phyloP scores from a whole-genome alignment of 2,329 filamentous ascomycete genomes.

The Fusarium siculi region DNA sequence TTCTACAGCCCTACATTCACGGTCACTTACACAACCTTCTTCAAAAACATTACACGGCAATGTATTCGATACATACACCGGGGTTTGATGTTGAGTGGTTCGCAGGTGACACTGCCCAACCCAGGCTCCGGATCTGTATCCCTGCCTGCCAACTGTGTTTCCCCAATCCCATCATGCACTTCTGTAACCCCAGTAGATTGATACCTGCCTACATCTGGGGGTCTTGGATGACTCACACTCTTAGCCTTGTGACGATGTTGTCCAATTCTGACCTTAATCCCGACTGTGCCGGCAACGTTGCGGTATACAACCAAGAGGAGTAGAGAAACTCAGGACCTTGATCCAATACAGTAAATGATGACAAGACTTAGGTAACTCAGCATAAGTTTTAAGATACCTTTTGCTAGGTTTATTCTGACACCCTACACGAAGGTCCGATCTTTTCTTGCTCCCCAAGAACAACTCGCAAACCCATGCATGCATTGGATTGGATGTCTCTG shows the following conservation, averaged over 20 bases:
- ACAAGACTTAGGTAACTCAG: neutral
- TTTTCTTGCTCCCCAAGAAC: neutral
- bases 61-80: slow-evolving; percentile 1
- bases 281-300: slow-evolving; percentile 33
- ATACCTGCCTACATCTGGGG: slow-evolving; percentile 19
- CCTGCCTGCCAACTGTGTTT: slow-evolving; percentile 36
- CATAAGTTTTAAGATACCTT: neutral
- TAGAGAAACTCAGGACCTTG: neutral
- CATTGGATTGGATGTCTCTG: neutral
- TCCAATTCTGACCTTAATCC: neutral
- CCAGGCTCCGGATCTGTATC: slow-evolving; percentile 36
- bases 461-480: slow-evolving; percentile 28
- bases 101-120: slow-evolving; percentile 13
- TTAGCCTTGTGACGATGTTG: slow-evolving; percentile 19
- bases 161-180: slow-evolving; percentile 3
- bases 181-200: neutral
- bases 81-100: slow-evolving; percentile 32
- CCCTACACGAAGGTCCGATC: neutral
- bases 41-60: neutral
- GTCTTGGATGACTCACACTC: slow-evolving; percentile 41
- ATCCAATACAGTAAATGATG: neutral
- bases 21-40: neutral
- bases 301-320: neutral
- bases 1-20: slow-evolving; percentile 34
- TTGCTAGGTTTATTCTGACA: neutral